A percentile compares a stretch with the other conserved stretches of the same genome.
These are phyloP conservation scores for Beta macrorhiza DNA, from an alignment of 179 eudicot genomes.

Conservation along the genomic window DNA sequence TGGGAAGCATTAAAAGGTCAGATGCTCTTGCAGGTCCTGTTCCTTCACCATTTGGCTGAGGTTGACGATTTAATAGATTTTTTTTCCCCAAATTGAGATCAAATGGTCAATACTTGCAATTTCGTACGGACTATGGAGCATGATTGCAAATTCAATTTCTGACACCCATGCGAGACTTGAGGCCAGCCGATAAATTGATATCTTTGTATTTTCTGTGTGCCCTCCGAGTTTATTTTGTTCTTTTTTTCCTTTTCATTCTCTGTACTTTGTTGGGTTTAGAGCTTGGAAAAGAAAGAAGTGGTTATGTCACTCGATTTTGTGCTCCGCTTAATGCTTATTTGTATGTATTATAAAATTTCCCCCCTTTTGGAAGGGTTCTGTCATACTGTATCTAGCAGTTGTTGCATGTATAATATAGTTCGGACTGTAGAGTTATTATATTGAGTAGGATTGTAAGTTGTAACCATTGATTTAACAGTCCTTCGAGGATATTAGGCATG, in stretches of 20 bases:
- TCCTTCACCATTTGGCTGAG: constrained; percentile 88
- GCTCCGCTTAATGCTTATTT: constrained; percentile 5
- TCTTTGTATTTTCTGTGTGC: background rate
- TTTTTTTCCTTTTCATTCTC: background rate
- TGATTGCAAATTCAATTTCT: background rate
- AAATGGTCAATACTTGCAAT: background rate
- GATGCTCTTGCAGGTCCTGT: constrained; percentile 81
- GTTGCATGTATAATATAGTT: constrained; percentile 17
- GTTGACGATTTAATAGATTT: background rate
- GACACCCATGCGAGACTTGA: background rate
- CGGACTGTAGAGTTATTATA: background rate
- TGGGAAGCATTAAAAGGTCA: constrained; percentile 97
- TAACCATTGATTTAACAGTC: too few relatives aligned
- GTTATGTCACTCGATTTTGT: constrained; percentile 1
- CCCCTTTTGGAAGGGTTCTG: too few relatives aligned
- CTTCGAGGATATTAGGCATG: too few relatives aligned
- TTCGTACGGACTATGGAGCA: too few relatives aligned
- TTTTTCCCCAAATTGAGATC: background rate
- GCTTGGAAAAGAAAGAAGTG: background rate
- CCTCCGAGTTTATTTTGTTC: background rate
- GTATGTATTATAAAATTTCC: background rate
- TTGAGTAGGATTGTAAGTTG: too few relatives aligned
- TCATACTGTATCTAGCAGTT: background rate
- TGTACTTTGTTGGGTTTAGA: background rate
- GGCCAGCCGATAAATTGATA: background rate